Evolutionary conservation across 1,139 yeast species (phyloP).

Genomic region (Taphrina pruni): DNA sequence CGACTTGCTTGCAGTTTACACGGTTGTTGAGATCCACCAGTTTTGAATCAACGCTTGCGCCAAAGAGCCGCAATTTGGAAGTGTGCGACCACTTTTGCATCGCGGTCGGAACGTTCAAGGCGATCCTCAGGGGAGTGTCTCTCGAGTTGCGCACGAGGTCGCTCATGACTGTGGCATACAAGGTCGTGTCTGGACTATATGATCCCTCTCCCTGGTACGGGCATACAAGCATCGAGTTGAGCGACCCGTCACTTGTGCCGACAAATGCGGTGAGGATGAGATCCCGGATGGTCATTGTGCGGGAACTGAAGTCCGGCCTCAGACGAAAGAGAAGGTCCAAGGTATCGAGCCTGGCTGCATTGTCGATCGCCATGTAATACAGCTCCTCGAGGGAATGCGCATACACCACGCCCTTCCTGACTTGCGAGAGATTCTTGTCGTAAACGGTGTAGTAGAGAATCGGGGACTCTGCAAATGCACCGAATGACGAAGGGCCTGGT

Average conservation of each 20-base stretch:
- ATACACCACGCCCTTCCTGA: slow-evolving; percentile 18
- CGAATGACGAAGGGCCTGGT: neutral
- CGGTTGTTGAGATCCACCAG: slow-evolving; percentile 28
- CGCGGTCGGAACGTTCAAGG: slow-evolving; percentile 24
- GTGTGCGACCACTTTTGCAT: slow-evolving; percentile 29
- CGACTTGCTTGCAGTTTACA: slow-evolving; percentile 24
- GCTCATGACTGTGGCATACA: slow-evolving; percentile 30
- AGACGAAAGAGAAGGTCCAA: slow-evolving; percentile 23
- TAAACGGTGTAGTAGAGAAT: slow-evolving; percentile 22
- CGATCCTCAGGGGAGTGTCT: slow-evolving; percentile 30
- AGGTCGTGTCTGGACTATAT: slow-evolving; percentile 28
- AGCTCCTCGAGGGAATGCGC: slow-evolving; percentile 39
- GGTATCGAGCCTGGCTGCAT: slow-evolving; percentile 26
- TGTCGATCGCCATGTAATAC: slow-evolving; percentile 33
- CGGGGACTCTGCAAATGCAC: slow-evolving; percentile 17
- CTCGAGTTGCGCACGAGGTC: slow-evolving; percentile 33
- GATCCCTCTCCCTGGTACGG: slow-evolving; percentile 28
- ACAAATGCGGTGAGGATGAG: slow-evolving; percentile 34
- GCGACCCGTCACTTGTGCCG: slow-evolving; percentile 31
- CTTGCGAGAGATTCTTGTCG: slow-evolving; percentile 16
- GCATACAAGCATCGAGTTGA: slow-evolving; percentile 26
- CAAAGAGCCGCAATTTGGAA: slow-evolving; percentile 12
- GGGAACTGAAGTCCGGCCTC: slow-evolving; percentile 18
- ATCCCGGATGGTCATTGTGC: slow-evolving; percentile 30
- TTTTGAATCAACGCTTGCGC: slow-evolving; percentile 19